Conservation (phyloP, 164 flowering plant species). For the Platanus orientalis region DNA sequence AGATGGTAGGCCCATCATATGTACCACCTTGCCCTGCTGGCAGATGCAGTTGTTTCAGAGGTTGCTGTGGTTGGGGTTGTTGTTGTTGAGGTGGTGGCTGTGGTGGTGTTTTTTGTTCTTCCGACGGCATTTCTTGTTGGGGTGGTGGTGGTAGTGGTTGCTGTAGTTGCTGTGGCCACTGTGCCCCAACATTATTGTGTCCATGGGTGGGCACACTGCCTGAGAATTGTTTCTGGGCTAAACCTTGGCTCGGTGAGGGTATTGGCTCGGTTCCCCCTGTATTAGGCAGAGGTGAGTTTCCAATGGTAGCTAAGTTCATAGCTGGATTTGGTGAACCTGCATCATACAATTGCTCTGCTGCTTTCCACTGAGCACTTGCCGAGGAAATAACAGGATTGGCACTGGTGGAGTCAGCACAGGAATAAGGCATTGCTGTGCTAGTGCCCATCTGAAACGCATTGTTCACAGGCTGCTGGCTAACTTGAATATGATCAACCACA, state of each 20-base stretch:
- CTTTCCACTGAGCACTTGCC: constrained; percentile 38
- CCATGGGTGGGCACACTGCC: constrained; percentile 33
- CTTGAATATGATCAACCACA: constrained; percentile 33
- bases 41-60: constrained; percentile 14
- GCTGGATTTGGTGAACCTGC: constrained; percentile 25
- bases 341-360: constrained; percentile 43
- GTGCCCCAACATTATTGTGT: constrained; percentile 32
- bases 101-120: constrained; percentile 18
- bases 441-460: constrained; percentile 25
- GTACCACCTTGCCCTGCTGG: constrained; percentile 41
- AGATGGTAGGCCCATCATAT: constrained; percentile 35
- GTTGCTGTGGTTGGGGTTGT: no score
- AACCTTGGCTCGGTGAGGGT: constrained; percentile 27
- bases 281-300: constrained; percentile 25
- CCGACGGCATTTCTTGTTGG: neutral
- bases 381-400: constrained; percentile 31
- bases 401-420: constrained; percentile 31
- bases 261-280: constrained; percentile 31
- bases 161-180: constrained; percentile 36
- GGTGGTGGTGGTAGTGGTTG: constrained; percentile 14
- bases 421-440: constrained; percentile 25
- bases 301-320: constrained; percentile 31
- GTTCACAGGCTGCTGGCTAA: constrained; percentile 30
- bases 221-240: constrained; percentile 49
- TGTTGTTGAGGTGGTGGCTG: constrained; percentile 19